phyloP scores from a whole-genome alignment of 352 stramenopile species.

The Halophytophthora polymorphica region DNA sequence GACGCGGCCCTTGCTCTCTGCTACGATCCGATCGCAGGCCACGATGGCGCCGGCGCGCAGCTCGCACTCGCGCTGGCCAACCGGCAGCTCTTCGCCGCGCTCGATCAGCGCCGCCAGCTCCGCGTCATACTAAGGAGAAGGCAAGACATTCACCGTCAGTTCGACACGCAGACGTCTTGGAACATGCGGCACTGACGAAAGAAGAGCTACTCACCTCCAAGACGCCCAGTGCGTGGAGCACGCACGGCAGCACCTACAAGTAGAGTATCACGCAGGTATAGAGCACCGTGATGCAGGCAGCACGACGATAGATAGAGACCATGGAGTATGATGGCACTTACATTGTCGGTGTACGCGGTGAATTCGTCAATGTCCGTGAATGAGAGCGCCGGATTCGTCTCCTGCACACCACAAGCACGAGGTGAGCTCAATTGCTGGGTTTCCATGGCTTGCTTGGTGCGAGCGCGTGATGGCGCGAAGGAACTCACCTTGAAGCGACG shows the following conservation, averaged over 20 bases:
- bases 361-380: constrained; percentile 66
- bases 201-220: constrained; percentile 45
- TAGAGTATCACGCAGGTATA: constrained; percentile 4
- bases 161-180: neutral
- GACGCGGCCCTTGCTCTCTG: constrained; percentile 43
- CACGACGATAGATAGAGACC: neutral
- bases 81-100: constrained; percentile 40
- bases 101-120: constrained; percentile 52
- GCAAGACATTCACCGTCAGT: neutral
- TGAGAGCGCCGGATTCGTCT: constrained; percentile 38
- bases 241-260: constrained; percentile 62
- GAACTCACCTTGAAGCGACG: constrained; percentile 61
- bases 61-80: constrained; percentile 54
- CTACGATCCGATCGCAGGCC: constrained; percentile 66
- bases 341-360: constrained; percentile 70
- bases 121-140: constrained; percentile 41
- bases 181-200: neutral
- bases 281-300: neutral
- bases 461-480: too few relatives aligned
- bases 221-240: constrained; percentile 65
- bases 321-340: too few relatives aligned
- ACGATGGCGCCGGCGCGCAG: constrained; percentile 63
- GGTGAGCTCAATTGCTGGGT: constrained; percentile 1
- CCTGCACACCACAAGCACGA: constrained; percentile 21
- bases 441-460: neutral